These are phyloP conservation scores for Salix suchowensis DNA, from an alignment of 345 rosid species.

Conservation along the genomic window DNA sequence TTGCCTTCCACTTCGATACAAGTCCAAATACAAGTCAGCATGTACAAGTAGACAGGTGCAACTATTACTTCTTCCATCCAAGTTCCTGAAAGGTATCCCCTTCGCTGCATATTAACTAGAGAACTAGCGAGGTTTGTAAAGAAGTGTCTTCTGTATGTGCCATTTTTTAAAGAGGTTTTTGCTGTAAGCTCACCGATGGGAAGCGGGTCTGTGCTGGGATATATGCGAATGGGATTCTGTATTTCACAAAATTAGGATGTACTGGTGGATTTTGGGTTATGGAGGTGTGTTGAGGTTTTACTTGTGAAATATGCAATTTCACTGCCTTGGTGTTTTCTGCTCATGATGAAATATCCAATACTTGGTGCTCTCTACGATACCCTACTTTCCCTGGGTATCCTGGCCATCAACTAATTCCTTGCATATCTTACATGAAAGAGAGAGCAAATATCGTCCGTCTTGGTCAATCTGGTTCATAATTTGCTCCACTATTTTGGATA, in stretches of 20 bases:
- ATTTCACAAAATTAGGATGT: not conserved
- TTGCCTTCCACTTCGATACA: not conserved
- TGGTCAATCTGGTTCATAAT: not conserved
- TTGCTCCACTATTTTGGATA: not conserved
- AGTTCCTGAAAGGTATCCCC: not conserved
- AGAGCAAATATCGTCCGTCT: not conserved
- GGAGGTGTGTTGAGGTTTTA: not conserved
- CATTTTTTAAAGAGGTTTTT: not conserved
- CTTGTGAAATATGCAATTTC: not conserved
- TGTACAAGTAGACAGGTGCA: not conserved
- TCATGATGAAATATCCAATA: not conserved
- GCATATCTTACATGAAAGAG: not conserved
- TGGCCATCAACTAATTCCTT: not conserved
- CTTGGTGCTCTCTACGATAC: not conserved
- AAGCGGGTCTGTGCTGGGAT: not conserved
- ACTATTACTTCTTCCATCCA: not conserved
- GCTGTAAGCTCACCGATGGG: not conserved
- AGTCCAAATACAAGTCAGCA: not conserved
- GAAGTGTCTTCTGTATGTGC: not conserved
- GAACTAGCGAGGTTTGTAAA: not conserved
- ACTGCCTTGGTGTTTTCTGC: not conserved
- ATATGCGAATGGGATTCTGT: not conserved
- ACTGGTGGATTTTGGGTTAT: not conserved
- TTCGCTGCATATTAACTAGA: not conserved
- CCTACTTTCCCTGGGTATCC: not conserved